Percentiles rank a stretch among this genome's conserved stretches.
Conservation (phyloP, 139 green algal genomes). For the Volvox reticuliferus region DNA sequence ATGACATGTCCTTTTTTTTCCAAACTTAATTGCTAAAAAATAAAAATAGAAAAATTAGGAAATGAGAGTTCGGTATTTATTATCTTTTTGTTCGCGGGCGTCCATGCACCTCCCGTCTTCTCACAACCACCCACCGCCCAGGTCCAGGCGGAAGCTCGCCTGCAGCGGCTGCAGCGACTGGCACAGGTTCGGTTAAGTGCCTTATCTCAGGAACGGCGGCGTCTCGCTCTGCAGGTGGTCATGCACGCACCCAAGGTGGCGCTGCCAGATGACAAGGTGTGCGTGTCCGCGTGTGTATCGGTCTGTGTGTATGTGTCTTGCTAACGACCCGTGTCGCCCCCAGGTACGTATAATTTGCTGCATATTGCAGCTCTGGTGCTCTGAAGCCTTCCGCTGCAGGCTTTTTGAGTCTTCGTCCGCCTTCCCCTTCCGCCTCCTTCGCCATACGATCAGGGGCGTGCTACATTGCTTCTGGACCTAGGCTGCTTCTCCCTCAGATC, state of each 20-base stretch:
- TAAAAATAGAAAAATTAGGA: no score
- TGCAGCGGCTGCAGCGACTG: slow-evolving; percentile 61
- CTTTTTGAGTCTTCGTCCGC: not conserved
- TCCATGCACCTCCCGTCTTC: no score
- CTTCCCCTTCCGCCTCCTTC: not conserved
- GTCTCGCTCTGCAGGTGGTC: slow-evolving; percentile 72
- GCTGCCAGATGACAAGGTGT: slow-evolving; percentile 31
- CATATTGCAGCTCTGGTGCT: no score
- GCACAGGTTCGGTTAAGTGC: slow-evolving; percentile 69
- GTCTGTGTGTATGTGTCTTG: no score
- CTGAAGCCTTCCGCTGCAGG: no score
- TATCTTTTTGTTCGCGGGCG: no score
- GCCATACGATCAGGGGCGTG: not conserved
- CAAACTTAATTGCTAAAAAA: no score
- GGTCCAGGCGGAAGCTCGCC: slow-evolving; percentile 65
- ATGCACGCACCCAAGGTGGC: slow-evolving; percentile 90
- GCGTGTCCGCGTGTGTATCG: no score
- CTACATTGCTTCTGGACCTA: slow-evolving; percentile 82
- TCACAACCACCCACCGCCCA: slow-evolving; percentile 15
- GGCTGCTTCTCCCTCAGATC: slow-evolving; percentile 77
- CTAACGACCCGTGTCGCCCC: no score
- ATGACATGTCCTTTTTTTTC: no score
- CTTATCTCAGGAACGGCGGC: slow-evolving; percentile 56
- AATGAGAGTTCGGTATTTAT: no score
- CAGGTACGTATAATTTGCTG: no score